Evolutionary conservation across 2,329 filamentous ascomycete genomes (phyloP), one percentile per base, ranked within the genome.

Genomic region (Ustilaginoidea virens): DNA sequence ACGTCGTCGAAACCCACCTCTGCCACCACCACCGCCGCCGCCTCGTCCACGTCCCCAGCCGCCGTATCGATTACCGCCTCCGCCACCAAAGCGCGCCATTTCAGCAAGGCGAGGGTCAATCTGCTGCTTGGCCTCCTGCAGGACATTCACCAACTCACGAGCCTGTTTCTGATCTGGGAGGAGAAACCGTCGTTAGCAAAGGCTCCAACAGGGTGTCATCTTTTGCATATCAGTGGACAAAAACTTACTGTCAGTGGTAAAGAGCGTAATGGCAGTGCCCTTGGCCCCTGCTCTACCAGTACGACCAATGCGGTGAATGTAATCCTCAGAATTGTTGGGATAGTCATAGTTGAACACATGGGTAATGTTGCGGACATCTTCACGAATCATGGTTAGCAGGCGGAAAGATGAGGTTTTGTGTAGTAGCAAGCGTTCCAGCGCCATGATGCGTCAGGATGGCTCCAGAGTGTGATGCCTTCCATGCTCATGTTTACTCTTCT

Each of bases 281-380:
- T 78, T 82, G 49, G 79, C 78, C 63, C 90, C 90, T 52, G 90
- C 87, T 67, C 87, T 81, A 47, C 90, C 87, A 46, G 90, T 96
- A 63, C 90, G 80, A 48, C 90, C 90, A 57, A 87, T 90, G 56
- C 90, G 80, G 55, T 94, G 90, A 45, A 96, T 92, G 51, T 96
- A 96, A 53, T 96, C 87, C 65, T 98, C 90, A 49, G 90, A 74
- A 61, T 96, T 96, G 69, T 96, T 96, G 58, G 87, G 87, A 62
- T 96, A 96, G 59, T 96, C 90, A 81, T 96, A 94, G 76, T 96
- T 96, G 65, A 98, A 73, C 63, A 98, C 90, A 66, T 98, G 90
- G 63, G 90, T 96, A 67, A 98, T 98, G 72, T 98, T 92, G 66
- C 86, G 87, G 68, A 98, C 90, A 80, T 98, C 90, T 96, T 53